phyloP scores from a whole-genome alignment of 441 rosid species.

The Populus hybrid region DNA sequence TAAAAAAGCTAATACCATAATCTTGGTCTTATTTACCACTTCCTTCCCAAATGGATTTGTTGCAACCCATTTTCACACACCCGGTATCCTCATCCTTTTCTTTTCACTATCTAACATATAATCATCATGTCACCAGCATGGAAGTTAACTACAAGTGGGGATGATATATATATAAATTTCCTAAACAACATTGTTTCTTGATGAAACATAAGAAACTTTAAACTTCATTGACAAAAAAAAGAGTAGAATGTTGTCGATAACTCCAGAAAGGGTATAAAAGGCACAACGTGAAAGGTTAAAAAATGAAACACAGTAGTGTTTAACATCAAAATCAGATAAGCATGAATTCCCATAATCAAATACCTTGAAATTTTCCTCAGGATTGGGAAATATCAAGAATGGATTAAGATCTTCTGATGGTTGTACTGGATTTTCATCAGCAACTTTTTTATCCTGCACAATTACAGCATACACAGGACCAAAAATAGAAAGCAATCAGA shows the following conservation, averaged over 20 bases:
- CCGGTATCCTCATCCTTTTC: background rate
- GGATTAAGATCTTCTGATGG: conserved; percentile 89
- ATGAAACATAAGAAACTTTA: background rate
- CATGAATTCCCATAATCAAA: background rate
- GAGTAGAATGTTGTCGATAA: background rate
- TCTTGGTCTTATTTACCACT: background rate
- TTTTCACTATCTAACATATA: background rate
- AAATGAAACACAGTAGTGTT: conserved; percentile 5
- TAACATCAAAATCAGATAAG: background rate
- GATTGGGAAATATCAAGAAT: conserved; percentile 71
- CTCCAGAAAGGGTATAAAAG: background rate
- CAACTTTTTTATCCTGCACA: conserved; percentile 51
- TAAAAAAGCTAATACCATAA: background rate
- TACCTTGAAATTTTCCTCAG: conserved; percentile 87
- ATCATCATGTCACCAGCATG: background rate
- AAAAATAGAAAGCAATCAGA: conserved; percentile 10
- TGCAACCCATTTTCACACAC: background rate
- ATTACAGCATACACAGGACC: background rate
- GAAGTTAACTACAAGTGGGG: background rate
- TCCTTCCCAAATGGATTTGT: background rate
- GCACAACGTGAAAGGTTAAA: background rate
- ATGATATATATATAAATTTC: background rate
- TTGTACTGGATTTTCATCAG: conserved; percentile 45
- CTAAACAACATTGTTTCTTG: no score
- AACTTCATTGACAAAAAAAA: background rate